Conservation (phyloP, 805 yeast species). For the Sungouiella blattae region DNA sequence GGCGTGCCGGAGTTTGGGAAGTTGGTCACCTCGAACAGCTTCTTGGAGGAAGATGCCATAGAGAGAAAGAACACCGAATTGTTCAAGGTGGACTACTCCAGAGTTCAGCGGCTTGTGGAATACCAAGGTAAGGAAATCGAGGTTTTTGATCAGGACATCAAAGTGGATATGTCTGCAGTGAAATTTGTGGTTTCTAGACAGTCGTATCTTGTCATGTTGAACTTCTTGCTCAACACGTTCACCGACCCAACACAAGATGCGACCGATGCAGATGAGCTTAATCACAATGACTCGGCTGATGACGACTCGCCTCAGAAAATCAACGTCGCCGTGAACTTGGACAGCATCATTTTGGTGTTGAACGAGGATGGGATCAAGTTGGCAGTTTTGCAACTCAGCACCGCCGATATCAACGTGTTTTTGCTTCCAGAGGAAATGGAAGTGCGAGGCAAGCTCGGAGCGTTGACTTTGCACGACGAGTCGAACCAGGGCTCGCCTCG, state of each 20-base stretch:
- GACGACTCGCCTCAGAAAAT: slow-evolving; percentile 70
- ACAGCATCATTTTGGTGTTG: slow-evolving; percentile 68
- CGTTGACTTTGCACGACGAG: slow-evolving; percentile 73
- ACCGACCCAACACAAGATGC: slow-evolving; percentile 72
- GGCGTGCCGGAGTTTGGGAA: slow-evolving; percentile 63
- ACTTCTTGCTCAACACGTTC: slow-evolving; percentile 81
- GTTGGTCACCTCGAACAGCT: slow-evolving; percentile 62
- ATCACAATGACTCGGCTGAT: slow-evolving; percentile 61
- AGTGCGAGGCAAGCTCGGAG: slow-evolving; percentile 71
- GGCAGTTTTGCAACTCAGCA: slow-evolving; percentile 72
- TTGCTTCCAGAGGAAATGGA: slow-evolving; percentile 76
- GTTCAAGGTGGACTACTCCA: slow-evolving; percentile 55
- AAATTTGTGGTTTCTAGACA: slow-evolving; percentile 71
- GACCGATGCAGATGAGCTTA: slow-evolving; percentile 65
- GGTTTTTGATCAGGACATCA: slow-evolving; percentile 73
- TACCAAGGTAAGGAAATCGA: slow-evolving; percentile 54
- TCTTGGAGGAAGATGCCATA: slow-evolving; percentile 31
- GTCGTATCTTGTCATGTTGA: slow-evolving; percentile 72
- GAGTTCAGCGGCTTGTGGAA: slow-evolving; percentile 58
- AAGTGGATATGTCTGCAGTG: slow-evolving; percentile 73
- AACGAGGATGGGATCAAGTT: slow-evolving; percentile 81
- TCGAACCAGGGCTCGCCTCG: slow-evolving; percentile 58
- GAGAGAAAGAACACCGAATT: slow-evolving; percentile 37
- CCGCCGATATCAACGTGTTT: slow-evolving; percentile 64
- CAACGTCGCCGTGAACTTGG: slow-evolving; percentile 62